Conservation (phyloP, 345 rosid genomes). For the Stellera chamaejasme region DNA sequence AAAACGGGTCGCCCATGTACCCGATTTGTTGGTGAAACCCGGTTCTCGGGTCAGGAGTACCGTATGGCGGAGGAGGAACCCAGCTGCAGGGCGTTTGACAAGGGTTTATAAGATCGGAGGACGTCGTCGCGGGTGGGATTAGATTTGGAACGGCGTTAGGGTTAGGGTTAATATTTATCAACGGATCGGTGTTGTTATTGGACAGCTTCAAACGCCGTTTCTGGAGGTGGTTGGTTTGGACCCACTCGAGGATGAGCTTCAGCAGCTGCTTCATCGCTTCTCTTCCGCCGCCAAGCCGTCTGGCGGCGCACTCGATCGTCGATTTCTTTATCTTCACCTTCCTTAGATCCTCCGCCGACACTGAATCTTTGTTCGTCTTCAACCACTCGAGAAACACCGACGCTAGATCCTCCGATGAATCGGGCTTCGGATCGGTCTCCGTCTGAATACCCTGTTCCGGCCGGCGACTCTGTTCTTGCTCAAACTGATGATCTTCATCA, state of each 20-base stretch:
- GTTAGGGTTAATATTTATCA: conserved; percentile 27
- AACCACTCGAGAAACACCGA: conserved; percentile 87
- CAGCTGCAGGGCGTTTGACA: conserved; percentile 37
- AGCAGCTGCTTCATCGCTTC: conserved; percentile 89
- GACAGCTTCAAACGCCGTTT: conserved; percentile 36
- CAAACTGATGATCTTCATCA: conserved; percentile 21
- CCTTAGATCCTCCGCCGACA: conserved; percentile 87
- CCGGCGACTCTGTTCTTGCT: conserved; percentile 10
- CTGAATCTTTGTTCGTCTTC: conserved; percentile 67
- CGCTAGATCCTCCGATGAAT: conserved; percentile 62
- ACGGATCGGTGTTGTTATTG: conserved; percentile 11
- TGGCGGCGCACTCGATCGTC: conserved; percentile 81
- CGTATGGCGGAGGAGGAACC: conserved; percentile 32
- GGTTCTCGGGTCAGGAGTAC: conserved; percentile 17
- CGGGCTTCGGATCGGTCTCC: conserved; percentile 17
- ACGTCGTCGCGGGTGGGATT: conserved; percentile 4
- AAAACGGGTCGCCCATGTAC: conserved; percentile 33
- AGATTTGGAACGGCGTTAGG: conserved; percentile 29
- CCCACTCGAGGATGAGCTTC: conserved; percentile 97
- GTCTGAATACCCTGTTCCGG: conserved; percentile 2
- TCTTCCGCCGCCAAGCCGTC: conserved; percentile 83
- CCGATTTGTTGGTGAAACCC: conserved; percentile 32
- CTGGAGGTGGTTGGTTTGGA: conserved; percentile 77
- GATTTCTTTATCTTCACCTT: conserved; percentile 89
- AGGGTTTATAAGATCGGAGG: conserved; percentile 27